Evolutionary conservation across 2,329 filamentous ascomycete species (phyloP), one percentile per base, ranked within the genome.

Genomic region (Daldinia eschscholtzii): DNA sequence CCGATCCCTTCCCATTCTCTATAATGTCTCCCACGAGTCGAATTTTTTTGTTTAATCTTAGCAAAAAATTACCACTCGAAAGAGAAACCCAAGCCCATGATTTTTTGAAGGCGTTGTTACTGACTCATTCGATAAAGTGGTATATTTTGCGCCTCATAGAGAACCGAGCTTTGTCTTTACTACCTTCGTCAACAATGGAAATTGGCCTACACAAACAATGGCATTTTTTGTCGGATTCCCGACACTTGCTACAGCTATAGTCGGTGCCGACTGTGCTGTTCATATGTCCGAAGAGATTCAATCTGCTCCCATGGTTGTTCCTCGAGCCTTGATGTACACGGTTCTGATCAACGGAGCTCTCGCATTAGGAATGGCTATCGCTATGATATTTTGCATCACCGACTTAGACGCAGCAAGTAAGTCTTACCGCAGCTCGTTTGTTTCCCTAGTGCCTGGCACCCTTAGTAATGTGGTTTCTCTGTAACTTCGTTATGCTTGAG

Each of bases 151-250:
- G 2, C 74, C 76, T 1, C 80, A 81, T 35, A 76, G 73, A 1
- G 66, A 73, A 5, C 70, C 79, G 0, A 67, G 74, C 0, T 78
- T 80, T 30, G 81, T 87, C 0, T 86, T 86, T 64, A 77, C 74
- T 0, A 79, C 78, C 0, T 84, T 84, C 41, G 70, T 78, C 20
- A 85, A 85, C 61, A 76, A 78, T 0, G 82, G 83, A 0, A 81
- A 77, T 1, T 87, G 83, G 83, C 70, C 75, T 9, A 80, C 77
- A 0, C 75, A 82, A 37, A 83, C 80, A 0, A 52, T 85, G 13
- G 82, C 83, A 3, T 86, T 83, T 70, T 58, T 72, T 4, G 65
- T 73, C 1, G 71, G 70, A 1, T 62, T 72, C 10, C 67, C 72
- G 6, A 53, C 57, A 6, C 57, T 72, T 42, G 67, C 66, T 6